Base-by-base conservation (phyloP, 2,329 filamentous ascomycete genomes). In the Aspergillus puulaauensis region DNA sequence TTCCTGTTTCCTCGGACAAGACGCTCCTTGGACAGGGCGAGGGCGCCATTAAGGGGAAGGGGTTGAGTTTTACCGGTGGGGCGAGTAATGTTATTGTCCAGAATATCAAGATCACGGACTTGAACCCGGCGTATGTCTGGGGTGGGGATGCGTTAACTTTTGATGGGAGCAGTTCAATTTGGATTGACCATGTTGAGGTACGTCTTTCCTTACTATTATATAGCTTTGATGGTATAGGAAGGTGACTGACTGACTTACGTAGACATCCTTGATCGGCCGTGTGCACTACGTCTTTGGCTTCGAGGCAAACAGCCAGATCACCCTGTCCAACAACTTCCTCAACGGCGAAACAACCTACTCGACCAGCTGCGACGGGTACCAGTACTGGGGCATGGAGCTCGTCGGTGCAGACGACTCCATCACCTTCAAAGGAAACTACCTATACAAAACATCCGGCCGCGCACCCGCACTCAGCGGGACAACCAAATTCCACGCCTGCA, bases 31-130 rank as follows among this genome's bases (percentile, higher is more conserved):
- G 83, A 19, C 8, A 15, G 5, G 71, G 66, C 64, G 74, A 76
- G 63, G 82, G 80, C 66, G 70, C 83, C 23, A 83, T 85, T 64
- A 79, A 77, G 62, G 82, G 82, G 65, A 84, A 83, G 74, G 82
- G 82, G 53, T 69, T 83, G 23, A 76, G 79, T 27, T 72, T 82
- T 21, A 66, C 68, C 45, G 67, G 62, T 50, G 71, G 70, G 44
- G 75, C 73, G 6, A 77, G 71, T 65, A 84, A 86, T 69, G 72
- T 87, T 69, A 86, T 86, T 66, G 79, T 85, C 64, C 83, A 83
- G 57, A 84, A 84, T 69, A 73, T 83, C 56, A 74, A 79, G 59
- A 78, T 84, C 64, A 82, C 80, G 43, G 72, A 71, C 27, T 52
- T 75, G 35, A 84, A 84, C 73, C 82, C 82, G 3, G 64, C 80